Evolutionary conservation across 768 basidiomycete genomes (phyloP), one percentile per base, ranked within the genome.

Genomic region (Solioccasus polychromus): DNA sequence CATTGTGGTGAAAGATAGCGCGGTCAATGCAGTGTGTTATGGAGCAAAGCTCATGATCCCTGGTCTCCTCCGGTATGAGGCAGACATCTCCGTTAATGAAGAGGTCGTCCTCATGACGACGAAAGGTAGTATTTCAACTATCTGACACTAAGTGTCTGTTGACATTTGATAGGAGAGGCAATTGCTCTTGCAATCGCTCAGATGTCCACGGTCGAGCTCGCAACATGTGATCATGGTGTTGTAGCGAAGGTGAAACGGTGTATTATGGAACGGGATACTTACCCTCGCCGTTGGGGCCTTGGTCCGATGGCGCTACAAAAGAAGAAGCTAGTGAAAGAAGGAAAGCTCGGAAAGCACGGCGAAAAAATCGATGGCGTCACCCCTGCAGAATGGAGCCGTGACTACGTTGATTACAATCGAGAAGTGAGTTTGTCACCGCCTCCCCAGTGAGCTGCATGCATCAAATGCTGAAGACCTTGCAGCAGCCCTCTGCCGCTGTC

Each of bases 11-110:
- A 98, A 98, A 70, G 96, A 99, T 69, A 94, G 91, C 57, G 93
- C 96, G 17, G 95, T 99, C 61, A 99, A 98, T 61, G 96, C 96
- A 40, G 91, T 99, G 48, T 98, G 95, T 73, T 98, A 99, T 68
- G 96, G 96, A 52, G 96, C 96, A 46, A 97, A 98, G 68, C 85
- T 99, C 61, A 99, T 99, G 96, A 92, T 99, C 58, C 96, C 96
- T 53, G 96, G 96, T 66, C 77, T 99, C 35, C 77, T 99, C 44
- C 89, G 96, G 58, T 99, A 97, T 66, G 92, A 97, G 67, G 82
- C 84, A 29, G 95, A 96, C 63, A 98, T 98, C 54, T 82, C 91
- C 52, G 70, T 96, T 43, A 81, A 95, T 63, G 95, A 98, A 67
- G 95, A 98, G 67, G 85, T 98, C 31, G 94, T 98, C 35, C 71